These are phyloP conservation scores for Xylariaceae sp. DNA, from an alignment of 2,329 filamentous ascomycete genomes.

Conservation along the genomic window DNA sequence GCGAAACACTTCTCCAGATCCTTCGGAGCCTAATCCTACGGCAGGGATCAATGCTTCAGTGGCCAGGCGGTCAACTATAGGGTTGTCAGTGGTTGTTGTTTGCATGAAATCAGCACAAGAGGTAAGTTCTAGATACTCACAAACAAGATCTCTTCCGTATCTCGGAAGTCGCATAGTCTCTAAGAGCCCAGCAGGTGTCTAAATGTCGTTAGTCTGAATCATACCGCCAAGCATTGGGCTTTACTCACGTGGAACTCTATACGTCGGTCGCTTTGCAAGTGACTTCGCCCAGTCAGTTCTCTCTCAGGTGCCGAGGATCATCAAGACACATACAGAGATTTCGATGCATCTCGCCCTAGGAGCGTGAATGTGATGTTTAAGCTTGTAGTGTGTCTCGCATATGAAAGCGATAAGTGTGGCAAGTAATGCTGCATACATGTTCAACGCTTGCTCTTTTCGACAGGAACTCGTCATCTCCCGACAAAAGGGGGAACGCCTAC, in stretches of 20 bases:
- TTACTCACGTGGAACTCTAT: slow-evolving; percentile 72
- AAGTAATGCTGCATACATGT: slow-evolving; percentile 62
- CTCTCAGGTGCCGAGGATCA: no score
- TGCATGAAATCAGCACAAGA: not conserved
- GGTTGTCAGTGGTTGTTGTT: not conserved
- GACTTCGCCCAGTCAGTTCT: slow-evolving; percentile 30
- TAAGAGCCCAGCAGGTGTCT: slow-evolving; percentile 61
- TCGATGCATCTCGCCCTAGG: slow-evolving; percentile 86
- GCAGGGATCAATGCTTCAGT: slow-evolving; percentile 84
- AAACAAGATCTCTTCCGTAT: slow-evolving; percentile 81
- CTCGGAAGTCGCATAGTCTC: slow-evolving; percentile 85
- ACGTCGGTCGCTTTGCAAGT: slow-evolving; percentile 85
- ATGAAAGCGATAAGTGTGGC: slow-evolving; percentile 89
- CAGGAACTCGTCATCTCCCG: not conserved
- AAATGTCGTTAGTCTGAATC: not conserved
- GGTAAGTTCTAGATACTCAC: not conserved
- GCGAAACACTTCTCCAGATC: slow-evolving; percentile 86
- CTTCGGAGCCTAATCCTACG: slow-evolving; percentile 81
- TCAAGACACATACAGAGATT: slow-evolving; percentile 56
- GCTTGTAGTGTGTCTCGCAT: slow-evolving; percentile 83
- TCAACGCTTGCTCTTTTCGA: not conserved
- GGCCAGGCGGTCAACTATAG: slow-evolving; percentile 57
- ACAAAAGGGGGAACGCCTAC: not conserved
- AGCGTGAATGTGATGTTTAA: slow-evolving; percentile 89
- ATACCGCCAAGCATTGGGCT: slow-evolving; percentile 46